Conservation (phyloP, 129 eudicot species). For the Calendula officinalis region DNA sequence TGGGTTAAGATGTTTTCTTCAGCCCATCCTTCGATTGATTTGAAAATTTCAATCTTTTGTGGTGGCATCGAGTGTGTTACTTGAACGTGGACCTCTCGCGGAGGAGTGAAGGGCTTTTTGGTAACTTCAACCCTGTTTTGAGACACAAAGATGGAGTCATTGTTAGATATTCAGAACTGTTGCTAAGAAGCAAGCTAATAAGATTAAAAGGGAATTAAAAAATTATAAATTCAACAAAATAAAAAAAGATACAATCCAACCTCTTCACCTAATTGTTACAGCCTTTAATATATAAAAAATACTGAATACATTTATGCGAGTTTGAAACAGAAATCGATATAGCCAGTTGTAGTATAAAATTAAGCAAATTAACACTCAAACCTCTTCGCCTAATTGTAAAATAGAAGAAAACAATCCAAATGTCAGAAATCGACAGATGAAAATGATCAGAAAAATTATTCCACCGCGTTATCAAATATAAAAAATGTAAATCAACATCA, state of each 20-base stretch:
- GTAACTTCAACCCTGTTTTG: slow-evolving; percentile 48
- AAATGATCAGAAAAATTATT: too few relatives aligned
- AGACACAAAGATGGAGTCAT: background rate
- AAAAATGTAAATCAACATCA: background rate
- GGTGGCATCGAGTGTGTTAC: slow-evolving; percentile 90
- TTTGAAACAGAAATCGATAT: background rate
- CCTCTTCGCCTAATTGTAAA: slow-evolving; percentile 9
- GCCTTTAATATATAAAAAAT: background rate
- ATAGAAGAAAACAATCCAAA: slow-evolving; percentile 29
- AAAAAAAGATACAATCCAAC: background rate
- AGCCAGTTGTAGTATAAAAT: background rate
- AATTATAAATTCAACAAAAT: background rate
- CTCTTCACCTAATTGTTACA: too few relatives aligned
- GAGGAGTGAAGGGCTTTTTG: slow-evolving; percentile 66
- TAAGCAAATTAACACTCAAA: background rate
- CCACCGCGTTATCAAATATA: background rate
- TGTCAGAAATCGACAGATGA: slow-evolving; percentile 14
- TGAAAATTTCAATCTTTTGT: slow-evolving; percentile 80
- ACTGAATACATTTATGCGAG: background rate
- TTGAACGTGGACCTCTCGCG: slow-evolving; percentile 76
- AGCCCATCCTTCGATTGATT: slow-evolving; percentile 79
- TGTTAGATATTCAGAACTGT: background rate
- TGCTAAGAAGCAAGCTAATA: too few relatives aligned
- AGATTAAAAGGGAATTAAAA: background rate
- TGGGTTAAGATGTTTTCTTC: slow-evolving; percentile 56